Evolutionary conservation across 176 grass and related monocot genomes (phyloP).

Genomic region (Puccinellia tenuiflora): DNA sequence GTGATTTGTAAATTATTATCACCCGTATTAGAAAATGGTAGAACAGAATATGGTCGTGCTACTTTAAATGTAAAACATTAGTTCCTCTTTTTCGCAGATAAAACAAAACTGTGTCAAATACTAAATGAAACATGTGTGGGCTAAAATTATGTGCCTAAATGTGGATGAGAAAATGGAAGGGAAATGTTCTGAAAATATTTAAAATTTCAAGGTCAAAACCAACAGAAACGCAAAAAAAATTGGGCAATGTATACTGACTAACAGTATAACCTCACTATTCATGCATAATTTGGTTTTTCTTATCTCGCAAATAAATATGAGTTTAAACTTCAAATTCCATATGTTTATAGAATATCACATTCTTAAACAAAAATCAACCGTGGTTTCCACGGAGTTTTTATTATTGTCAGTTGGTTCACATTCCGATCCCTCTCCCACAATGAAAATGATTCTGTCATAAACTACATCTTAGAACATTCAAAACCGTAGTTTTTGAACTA

Average conservation of each 20-base stretch:
- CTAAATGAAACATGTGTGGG: no score
- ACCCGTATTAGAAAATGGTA: not conserved
- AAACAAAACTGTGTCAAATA: not conserved
- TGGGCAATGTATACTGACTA: not conserved
- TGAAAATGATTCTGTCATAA: no score
- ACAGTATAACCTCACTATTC: not conserved
- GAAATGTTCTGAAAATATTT: no score
- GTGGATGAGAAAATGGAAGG: no score
- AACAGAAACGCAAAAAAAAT: no score
- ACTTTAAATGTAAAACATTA: not conserved
- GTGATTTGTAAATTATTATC: not conserved
- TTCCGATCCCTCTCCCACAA: no score
- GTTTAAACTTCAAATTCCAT: not conserved
- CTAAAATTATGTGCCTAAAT: not conserved
- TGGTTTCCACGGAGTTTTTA: not conserved
- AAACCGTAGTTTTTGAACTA: no score
- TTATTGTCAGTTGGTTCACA: not conserved
- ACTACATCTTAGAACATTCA: no score
- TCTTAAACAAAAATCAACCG: not conserved
- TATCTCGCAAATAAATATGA: not conserved
- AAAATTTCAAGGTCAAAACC: no score
- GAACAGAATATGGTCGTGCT: not conserved
- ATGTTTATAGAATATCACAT: not conserved
- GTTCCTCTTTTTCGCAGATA: not conserved
- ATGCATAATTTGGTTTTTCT: not conserved